Evolutionary conservation across 805 yeast genomes (phyloP).

Genomic region (Wickerhamiella brachini): DNA sequence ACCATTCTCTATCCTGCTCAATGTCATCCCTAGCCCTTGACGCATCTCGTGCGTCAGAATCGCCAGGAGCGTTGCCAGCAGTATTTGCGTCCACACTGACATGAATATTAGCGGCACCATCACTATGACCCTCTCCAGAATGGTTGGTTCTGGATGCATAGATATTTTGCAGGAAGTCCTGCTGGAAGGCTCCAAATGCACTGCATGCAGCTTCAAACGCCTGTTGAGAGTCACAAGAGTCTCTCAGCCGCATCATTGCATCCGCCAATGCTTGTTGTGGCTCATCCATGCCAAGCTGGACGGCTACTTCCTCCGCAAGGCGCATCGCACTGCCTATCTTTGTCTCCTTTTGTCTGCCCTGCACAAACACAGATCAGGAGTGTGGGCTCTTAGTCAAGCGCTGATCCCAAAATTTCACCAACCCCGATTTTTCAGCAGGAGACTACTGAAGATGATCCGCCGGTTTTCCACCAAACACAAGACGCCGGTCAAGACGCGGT

Average conservation of each 20-base stretch:
- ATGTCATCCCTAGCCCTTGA: not conserved
- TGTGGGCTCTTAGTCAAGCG: not conserved
- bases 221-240: not conserved
- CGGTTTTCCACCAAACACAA: conserved; percentile 7
- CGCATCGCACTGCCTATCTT: no score
- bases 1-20: conserved; percentile 2
- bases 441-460: not conserved
- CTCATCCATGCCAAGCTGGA: not conserved
- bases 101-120: no score
- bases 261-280: not conserved
- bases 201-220: not conserved
- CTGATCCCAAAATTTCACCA: not conserved
- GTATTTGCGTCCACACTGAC: not conserved
- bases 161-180: not conserved
- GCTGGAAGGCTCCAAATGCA: not conserved
- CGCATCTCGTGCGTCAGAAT: not conserved
- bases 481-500: conserved; percentile 18
- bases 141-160: not conserved
- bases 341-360: no score
- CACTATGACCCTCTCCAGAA: no score
- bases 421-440: conserved; percentile 1
- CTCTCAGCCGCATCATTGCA: not conserved
- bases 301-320: not conserved
- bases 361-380: no score
- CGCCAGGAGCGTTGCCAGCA: not conserved